Evolutionary conservation across 2,329 filamentous ascomycete genomes (phyloP), one percentile per base, ranked within the genome.

Genomic region (Fusarium proliferatum): DNA sequence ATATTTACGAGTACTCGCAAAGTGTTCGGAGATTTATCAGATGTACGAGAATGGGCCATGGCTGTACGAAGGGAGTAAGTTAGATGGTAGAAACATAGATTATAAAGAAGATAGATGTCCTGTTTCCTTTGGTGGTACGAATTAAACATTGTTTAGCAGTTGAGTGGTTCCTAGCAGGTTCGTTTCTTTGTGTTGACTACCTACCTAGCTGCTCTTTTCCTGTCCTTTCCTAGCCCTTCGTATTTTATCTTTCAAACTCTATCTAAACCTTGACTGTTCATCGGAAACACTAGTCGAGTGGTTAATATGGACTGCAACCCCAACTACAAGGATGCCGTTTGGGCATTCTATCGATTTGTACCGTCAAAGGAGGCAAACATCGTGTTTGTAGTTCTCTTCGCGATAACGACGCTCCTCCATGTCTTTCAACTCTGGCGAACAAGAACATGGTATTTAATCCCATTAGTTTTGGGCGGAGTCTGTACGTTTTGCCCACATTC

Each of bases 401-500:
- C 43, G 2, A 56, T 75, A 17, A 64, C 75, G 8, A 75, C 75
- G 2, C 13, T 78, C 15, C 46, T 79, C 3, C 77, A 79, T 36
- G 33, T 38, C 4, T 55, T 78, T 10, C 77, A 79, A 42, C 74
- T 79, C 28, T 71, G 69, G 55, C 71, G 45, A 45, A 78, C 77
- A 7, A 67, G 56, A 48, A 79, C 77, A 39, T 78, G 76, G 77
- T 79, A 78, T 33, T 43, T 79, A 8, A 71, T 64, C 21, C 77
- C 77, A 4, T 64, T 79, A 17, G 71, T 79, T 21, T 16, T 66
- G 6, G 77, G 77, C 5, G 77, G 77, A 56, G 30, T 69, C 7
- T 69, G 75, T 78, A 73, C 4, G 75, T 64, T 53, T 21, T 34
- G 11, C 45, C 41, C n/a, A n/a, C 9, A 23, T 48, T 16, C 16